Conservation (phyloP, 768 basidiomycete genomes). For the Collybia nuda region DNA sequence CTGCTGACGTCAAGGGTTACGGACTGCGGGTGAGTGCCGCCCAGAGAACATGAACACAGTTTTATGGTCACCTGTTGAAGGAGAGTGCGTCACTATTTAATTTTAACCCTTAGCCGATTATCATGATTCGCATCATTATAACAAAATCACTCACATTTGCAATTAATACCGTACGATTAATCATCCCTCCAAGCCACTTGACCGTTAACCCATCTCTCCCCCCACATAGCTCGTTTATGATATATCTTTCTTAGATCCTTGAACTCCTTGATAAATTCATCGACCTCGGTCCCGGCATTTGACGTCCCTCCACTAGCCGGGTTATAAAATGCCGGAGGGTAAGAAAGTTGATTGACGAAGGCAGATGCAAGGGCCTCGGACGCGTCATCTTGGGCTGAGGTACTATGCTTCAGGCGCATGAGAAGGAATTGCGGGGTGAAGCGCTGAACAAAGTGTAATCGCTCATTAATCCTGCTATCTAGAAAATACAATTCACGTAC, state of each 20-base stretch:
- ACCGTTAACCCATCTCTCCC: constrained; percentile 81
- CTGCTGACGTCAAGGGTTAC: too few species aligned
- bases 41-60: too few species aligned
- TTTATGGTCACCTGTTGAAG: too few species aligned
- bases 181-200: constrained; percentile 86
- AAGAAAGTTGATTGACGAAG: constrained; percentile 67
- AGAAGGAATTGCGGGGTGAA: constrained; percentile 86
- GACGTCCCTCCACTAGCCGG: constrained; percentile 27
- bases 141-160: background rate
- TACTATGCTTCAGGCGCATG: constrained; percentile 84
- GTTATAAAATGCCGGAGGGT: constrained; percentile 13
- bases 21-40: too few species aligned
- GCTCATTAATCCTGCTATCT: background rate
- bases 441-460: constrained; percentile 46
- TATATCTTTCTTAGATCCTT: constrained; percentile 86
- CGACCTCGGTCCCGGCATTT: constrained; percentile 58
- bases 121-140: background rate
- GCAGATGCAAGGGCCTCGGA: constrained; percentile 84
- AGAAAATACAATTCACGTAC: constrained; percentile 35
- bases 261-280: constrained; percentile 87
- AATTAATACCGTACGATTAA: constrained; percentile 18
- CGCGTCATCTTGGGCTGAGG: constrained; percentile 85
- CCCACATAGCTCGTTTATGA: constrained; percentile 92
- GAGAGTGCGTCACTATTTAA: background rate
- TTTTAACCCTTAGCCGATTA: background rate